Percentiles rank a stretch among this genome's conserved stretches.
Evolutionary conservation across 2,329 filamentous ascomycete genomes (phyloP).

Genomic region (Hyphodiscus sp.): DNA sequence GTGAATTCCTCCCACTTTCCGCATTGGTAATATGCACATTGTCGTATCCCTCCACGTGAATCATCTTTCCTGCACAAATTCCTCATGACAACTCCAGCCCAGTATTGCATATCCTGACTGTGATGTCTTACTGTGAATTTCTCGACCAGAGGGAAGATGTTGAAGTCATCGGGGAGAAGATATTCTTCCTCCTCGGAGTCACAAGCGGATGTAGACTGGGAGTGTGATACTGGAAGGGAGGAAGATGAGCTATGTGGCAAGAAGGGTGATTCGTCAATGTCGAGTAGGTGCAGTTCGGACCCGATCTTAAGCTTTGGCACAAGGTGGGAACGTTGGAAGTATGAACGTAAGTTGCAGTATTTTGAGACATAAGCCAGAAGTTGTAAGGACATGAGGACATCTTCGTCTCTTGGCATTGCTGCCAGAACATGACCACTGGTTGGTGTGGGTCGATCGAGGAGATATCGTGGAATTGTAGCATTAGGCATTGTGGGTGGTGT

Average conservation of each 20-base stretch:
- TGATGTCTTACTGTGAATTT: slow-evolving; percentile 97
- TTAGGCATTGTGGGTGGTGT: slow-evolving; percentile 70
- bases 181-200: slow-evolving; percentile 66
- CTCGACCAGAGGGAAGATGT: slow-evolving; percentile 96
- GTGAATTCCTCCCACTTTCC: slow-evolving; percentile 98
- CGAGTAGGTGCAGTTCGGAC: slow-evolving; percentile 72
- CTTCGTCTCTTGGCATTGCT: slow-evolving; percentile 92
- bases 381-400: slow-evolving; percentile 96
- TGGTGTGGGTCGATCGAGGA: slow-evolving; percentile 65
- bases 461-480: slow-evolving; percentile 70
- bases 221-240: slow-evolving; percentile 28
- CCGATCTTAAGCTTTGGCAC: slow-evolving; percentile 89
- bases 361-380: slow-evolving; percentile 96
- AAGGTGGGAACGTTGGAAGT: slow-evolving; percentile 91
- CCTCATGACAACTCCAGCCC: slow-evolving; percentile 98
- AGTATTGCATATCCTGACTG: slow-evolving; percentile 97
- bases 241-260: slow-evolving; percentile 27
- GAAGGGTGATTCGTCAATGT: slow-evolving; percentile 52
- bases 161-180: slow-evolving; percentile 86
- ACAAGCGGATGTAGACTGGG: slow-evolving; percentile 29
- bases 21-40: slow-evolving; percentile 97
- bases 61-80: slow-evolving; percentile 98
- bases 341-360: slow-evolving; percentile 91
- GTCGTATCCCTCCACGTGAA: slow-evolving; percentile 83
- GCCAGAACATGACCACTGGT: slow-evolving; percentile 68